phyloP scores from a whole-genome alignment of 495 filamentous ascomycete species.

The Cenococcum geophilum region DNA sequence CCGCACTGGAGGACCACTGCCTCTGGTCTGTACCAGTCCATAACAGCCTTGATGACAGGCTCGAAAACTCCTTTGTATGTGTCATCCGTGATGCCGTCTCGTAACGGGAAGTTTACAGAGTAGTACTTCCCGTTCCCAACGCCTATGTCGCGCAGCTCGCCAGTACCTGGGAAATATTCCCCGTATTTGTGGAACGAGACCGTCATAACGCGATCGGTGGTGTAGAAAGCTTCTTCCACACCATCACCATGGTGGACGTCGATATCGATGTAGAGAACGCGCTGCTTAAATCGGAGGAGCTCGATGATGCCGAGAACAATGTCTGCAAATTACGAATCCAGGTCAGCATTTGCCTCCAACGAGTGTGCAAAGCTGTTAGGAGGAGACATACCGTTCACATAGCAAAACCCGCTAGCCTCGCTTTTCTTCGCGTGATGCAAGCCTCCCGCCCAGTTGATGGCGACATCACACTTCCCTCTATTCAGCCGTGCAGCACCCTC shows the following conservation, averaged over 20 bases:
- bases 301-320: conserved; percentile 96
- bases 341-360: conserved; percentile 1
- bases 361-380: not conserved
- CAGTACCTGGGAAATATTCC: conserved; percentile 97
- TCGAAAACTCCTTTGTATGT: conserved; percentile 96
- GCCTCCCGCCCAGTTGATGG: conserved; percentile 95
- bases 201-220: conserved; percentile 97
- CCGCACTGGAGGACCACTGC: conserved; percentile 96
- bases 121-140: conserved; percentile 91
- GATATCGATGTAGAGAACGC: conserved; percentile 96
- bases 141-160: conserved; percentile 90
- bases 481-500: conserved; percentile 91
- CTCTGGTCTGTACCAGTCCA: conserved; percentile 92
- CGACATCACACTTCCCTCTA: conserved; percentile 90
- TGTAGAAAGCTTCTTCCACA: conserved; percentile 96
- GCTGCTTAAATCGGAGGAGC: conserved; percentile 85
- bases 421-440: conserved; percentile 97
- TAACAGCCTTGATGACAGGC: conserved; percentile 84
- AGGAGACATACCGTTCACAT: conserved; percentile 73
- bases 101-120: conserved; percentile 91
- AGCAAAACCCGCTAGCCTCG: conserved; percentile 96
- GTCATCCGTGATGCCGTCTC: conserved; percentile 88
- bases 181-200: conserved; percentile 98
- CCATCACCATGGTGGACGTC: conserved; percentile 98
- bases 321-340: conserved; percentile 47